Percentiles rank a stretch among this genome's conserved stretches.
Evolutionary conservation across 1,284 basidiomycete genomes (phyloP).

Genomic region (Trametes pubescens): DNA sequence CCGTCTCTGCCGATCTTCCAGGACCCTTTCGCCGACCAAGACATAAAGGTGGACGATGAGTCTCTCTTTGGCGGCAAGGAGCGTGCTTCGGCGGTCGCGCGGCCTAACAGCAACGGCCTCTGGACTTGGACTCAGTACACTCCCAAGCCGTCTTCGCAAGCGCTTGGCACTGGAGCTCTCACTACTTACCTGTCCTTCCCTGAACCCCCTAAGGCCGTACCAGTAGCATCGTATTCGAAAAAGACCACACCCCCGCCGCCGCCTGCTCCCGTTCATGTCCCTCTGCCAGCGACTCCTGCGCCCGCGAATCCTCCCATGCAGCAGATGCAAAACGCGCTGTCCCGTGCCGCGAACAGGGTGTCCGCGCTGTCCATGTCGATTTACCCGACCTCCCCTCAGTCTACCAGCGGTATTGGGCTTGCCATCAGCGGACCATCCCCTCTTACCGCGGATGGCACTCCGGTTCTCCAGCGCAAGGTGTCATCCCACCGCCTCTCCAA

Average conservation of each 20-base stretch:
- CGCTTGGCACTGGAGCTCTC: neutral
- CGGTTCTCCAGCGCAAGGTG: constrained; percentile 40
- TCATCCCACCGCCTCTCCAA: constrained; percentile 36
- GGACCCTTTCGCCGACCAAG: constrained; percentile 56
- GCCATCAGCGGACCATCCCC: constrained; percentile 52
- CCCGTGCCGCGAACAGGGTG: constrained; percentile 46
- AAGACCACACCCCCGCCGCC: constrained; percentile 15
- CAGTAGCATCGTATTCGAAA: neutral
- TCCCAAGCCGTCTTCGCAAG: constrained; percentile 24
- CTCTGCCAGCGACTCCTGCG: constrained; percentile 1
- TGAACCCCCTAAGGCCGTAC: constrained; percentile 1
- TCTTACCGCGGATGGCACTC: constrained; percentile 55
- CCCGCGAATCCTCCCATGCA: constrained; percentile 27
- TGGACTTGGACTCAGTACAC: constrained; percentile 73
- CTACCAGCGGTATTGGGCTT: constrained; percentile 49
- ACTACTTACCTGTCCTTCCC: neutral
- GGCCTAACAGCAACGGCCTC: constrained; percentile 50
- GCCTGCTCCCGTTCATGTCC: constrained; percentile 15
- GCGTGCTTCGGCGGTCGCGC: constrained; percentile 52
- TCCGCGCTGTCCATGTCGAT: constrained; percentile 62
- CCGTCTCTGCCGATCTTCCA: constrained; percentile 77
- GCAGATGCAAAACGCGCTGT: constrained; percentile 33
- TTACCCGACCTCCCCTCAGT: constrained; percentile 57
- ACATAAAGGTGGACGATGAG: constrained; percentile 53
- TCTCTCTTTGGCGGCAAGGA: constrained; percentile 81